phyloP scores from a whole-genome alignment of 2,329 filamentous ascomycete species.

The Cladophialophora chaetospira region DNA sequence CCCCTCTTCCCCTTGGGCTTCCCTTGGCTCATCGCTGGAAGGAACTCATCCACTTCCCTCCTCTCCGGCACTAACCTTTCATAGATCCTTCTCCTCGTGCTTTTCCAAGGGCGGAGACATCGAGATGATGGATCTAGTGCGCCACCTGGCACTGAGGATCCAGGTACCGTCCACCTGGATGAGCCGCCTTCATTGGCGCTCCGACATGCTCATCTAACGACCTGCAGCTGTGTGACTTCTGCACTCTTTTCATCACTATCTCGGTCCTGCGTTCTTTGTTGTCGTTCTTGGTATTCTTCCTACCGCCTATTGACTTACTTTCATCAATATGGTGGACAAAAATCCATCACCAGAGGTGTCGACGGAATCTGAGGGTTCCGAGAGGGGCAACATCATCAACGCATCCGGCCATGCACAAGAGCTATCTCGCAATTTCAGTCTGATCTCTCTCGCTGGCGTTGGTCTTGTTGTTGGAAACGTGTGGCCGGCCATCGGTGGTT shows the following conservation, averaged over 20 bases:
- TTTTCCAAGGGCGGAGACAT: not conserved
- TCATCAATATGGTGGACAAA: conserved; percentile 4
- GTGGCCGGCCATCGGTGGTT: conserved; percentile 48
- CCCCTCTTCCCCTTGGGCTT: not conserved
- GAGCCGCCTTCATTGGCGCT: not conserved
- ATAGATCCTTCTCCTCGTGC: not conserved
- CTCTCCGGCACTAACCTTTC: not conserved
- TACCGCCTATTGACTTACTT: not conserved
- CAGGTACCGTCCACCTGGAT: not conserved
- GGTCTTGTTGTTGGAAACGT: conserved; percentile 66
- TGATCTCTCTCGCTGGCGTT: conserved; percentile 61
- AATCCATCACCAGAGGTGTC: conserved; percentile 3
- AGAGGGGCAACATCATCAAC: conserved; percentile 49
- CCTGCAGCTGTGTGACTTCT: not conserved
- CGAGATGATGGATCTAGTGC: not conserved
- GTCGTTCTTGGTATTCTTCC: not conserved
- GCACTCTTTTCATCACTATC: not conserved
- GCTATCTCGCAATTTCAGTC: conserved; percentile 63
- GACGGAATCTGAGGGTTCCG: conserved; percentile 1
- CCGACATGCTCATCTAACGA: not conserved
- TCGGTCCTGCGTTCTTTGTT: conserved; percentile 4
- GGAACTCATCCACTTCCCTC: not conserved
- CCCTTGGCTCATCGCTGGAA: not conserved
- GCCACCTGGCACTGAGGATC: not conserved
- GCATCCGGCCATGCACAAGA: conserved; percentile 66